Evolutionary conservation across 192 early-diverging fungal species (phyloP), one percentile per base, ranked within the genome.

Genomic region (Spizellomyces punctatus): DNA sequence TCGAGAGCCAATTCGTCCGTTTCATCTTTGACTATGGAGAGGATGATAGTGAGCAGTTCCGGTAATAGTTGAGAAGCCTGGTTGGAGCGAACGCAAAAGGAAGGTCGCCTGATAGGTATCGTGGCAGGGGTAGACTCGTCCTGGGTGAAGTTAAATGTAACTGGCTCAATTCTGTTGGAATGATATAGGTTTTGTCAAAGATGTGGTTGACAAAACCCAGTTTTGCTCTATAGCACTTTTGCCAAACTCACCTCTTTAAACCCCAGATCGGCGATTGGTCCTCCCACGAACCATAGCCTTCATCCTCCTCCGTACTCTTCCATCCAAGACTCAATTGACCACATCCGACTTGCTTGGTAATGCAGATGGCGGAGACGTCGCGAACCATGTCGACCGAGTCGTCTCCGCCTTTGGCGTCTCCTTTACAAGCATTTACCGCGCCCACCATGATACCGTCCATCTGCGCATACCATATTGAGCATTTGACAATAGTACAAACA

Each of bases 231-330:
- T 36, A 36, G 27, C 27, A 36, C 27, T 2, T 2, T 36, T 36
- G 27, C 27, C 27, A 36, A 36, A 36, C 27, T 36, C 27, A 36
- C 27, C 27, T 36, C 27, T 36, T 36, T 3, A 36, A 36, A 36
- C 27, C 27, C 10, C n/a, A 17, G 63, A 64, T 45, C 9, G 66
- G 66, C 10, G 66, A 54, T 9, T 46, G 14, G 46, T 67, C 66
- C 55, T 67, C 66, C 10, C 17, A 67, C 9, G 66, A 67, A 21
- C 49, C 66, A 52, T 67, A 67, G 50, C 66, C 66, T 55, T 67
- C 66, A 55, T 67, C 66, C n/a, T 10, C 50, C 10, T 36, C 27
- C 27, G 27, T 36, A 36, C 27, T 36, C 27, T 36, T 36, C 27
- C 27, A 36, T 36, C 27, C 27, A 36, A 36, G 27, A 36, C 27